Conservation (phyloP, 495 filamentous ascomycete species). For the Lophium mytilinum region DNA sequence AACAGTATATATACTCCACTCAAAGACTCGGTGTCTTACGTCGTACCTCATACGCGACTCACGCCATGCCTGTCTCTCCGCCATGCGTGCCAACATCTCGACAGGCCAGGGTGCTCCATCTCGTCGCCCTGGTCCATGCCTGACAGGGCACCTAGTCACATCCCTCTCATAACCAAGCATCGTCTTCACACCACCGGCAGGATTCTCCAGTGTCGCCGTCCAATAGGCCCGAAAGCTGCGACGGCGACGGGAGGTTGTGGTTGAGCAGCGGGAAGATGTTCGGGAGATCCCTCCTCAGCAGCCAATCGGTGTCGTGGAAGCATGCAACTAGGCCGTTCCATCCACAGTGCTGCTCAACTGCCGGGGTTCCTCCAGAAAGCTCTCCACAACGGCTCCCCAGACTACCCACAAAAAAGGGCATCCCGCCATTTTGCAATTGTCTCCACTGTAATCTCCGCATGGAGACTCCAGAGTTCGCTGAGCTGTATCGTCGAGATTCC, state of each 20-base stretch:
- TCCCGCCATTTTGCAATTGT: too few species aligned
- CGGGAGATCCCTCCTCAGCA: background rate
- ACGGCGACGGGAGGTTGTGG: too few species aligned
- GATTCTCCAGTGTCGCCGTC: background rate
- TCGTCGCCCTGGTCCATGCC: background rate
- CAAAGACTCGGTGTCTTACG: background rate
- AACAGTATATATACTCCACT: background rate
- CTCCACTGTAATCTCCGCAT: too few species aligned
- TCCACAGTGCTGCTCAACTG: too few species aligned
- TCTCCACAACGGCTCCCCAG: too few species aligned
- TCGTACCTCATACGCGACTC: background rate
- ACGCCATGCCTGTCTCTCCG: background rate
- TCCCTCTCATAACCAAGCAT: background rate
- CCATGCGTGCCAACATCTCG: background rate
- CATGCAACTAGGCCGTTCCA: background rate
- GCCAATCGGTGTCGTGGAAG: background rate
- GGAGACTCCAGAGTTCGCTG: too few species aligned
- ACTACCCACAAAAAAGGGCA: too few species aligned
- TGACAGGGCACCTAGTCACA: background rate
- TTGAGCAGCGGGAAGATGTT: background rate
- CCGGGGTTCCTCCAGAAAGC: too few species aligned
- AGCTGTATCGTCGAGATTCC: too few species aligned
- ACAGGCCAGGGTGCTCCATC: background rate
- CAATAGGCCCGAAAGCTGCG: background rate
- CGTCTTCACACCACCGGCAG: background rate